Evolutionary conservation across 352 stramenopile genomes (phyloP).

Genomic region (Phytophthora fragariaefolia): DNA sequence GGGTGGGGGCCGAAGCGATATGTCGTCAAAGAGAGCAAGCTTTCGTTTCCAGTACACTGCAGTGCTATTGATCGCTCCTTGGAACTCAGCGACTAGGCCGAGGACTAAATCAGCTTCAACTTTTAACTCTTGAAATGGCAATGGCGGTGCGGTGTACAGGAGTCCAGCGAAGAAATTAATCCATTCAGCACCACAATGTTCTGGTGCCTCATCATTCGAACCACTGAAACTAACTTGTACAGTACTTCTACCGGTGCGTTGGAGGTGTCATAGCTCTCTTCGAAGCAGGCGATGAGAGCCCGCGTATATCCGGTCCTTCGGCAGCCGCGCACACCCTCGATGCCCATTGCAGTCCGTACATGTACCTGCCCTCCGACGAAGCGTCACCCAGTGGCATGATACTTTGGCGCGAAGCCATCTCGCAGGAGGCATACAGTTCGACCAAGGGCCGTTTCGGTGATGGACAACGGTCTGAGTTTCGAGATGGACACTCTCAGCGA

Average conservation of each 20-base stretch:
- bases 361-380: background rate
- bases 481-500: background rate
- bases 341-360: too few relatives aligned
- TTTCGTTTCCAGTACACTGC: too few relatives aligned
- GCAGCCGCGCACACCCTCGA: too few relatives aligned
- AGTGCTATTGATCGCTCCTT: background rate
- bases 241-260: background rate
- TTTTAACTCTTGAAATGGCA: too few relatives aligned
- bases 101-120: too few relatives aligned
- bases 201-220: background rate
- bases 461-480: background rate
- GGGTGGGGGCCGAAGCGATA: background rate
- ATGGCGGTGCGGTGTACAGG: too few relatives aligned
- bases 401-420: background rate
- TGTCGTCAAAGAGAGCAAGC: background rate
- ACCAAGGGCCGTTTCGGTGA: background rate
- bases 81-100: background rate
- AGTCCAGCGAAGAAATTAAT: background rate
- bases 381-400: background rate
- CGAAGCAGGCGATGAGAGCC: too few relatives aligned
- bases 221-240: background rate
- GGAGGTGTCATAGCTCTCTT: too few relatives aligned
- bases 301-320: too few relatives aligned
- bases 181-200: background rate
- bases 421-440: background rate